These are phyloP conservation scores for Meyerozyma sp. DNA, from an alignment of 1,139 yeast genomes.

Conservation along the genomic window DNA sequence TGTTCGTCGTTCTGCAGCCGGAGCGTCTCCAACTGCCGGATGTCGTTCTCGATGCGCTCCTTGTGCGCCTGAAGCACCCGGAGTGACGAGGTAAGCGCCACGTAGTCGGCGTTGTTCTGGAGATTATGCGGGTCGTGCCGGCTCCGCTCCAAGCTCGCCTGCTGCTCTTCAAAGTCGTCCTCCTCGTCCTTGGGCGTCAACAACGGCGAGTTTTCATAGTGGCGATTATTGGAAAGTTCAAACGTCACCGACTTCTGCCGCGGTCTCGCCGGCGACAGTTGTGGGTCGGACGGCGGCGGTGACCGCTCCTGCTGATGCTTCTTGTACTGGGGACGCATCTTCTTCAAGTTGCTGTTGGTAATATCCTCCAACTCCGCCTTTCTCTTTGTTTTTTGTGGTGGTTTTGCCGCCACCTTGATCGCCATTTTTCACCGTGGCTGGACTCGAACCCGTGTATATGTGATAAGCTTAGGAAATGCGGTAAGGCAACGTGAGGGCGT, in stretches of 20 bases:
- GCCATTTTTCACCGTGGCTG: background rate
- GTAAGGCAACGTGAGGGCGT: background rate
- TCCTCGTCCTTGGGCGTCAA: conserved; percentile 43
- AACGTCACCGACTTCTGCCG: conserved; percentile 21
- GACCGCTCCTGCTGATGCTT: conserved; percentile 18
- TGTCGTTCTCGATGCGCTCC: conserved; percentile 24
- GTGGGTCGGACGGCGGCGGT: conserved; percentile 21
- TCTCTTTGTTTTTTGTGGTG: conserved; percentile 15
- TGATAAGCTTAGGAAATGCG: background rate
- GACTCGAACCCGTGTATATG: background rate
- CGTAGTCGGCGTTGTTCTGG: conserved; percentile 33
- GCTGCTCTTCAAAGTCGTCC: conserved; percentile 21
- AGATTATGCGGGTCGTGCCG: conserved; percentile 10
- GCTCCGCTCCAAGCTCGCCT: conserved; percentile 1
- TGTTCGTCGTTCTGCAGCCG: conserved; percentile 10
- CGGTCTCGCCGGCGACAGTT: conserved; percentile 12
- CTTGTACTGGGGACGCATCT: conserved; percentile 4
- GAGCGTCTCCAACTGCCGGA: conserved; percentile 24
- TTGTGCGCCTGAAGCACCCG: conserved; percentile 24
- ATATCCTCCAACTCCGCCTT: conserved; percentile 33
- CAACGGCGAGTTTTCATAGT: conserved; percentile 29
- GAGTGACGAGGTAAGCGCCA: conserved; percentile 31
- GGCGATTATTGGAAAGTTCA: conserved; percentile 18
- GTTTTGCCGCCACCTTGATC: background rate
- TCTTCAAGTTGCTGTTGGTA: conserved; percentile 19